Evolutionary conservation across 495 filamentous ascomycete genomes (phyloP).

Genomic region (Penicillium salamii): DNA sequence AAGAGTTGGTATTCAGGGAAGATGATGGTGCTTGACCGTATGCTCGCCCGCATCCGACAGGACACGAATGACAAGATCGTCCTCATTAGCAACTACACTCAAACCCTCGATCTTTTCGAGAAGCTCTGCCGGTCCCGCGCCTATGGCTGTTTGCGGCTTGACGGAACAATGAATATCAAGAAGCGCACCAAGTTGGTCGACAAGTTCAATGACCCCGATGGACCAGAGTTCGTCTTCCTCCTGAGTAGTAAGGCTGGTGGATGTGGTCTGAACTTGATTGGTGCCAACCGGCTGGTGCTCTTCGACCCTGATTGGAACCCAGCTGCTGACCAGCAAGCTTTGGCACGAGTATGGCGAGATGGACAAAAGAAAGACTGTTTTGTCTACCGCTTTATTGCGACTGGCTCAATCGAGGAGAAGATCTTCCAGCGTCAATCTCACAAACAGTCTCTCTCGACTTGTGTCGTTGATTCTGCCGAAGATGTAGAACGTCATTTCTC

Average conservation of each 20-base stretch:
- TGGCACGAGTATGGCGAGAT: constrained; percentile 97
- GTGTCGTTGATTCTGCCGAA: constrained; percentile 95
- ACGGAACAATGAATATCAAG: constrained; percentile 95
- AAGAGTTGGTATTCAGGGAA: constrained; percentile 98
- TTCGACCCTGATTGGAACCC: constrained; percentile 99
- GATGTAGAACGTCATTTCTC: constrained; percentile 97
- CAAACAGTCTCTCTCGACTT: constrained; percentile 94
- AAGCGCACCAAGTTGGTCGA: constrained; percentile 97
- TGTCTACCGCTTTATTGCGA: constrained; percentile 97
- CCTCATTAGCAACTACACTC: constrained; percentile 96
- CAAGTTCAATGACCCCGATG: constrained; percentile 95
- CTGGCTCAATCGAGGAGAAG: constrained; percentile 98
- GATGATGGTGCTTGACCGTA: constrained; percentile 96
- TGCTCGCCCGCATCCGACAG: constrained; percentile 93
- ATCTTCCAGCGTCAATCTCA: constrained; percentile 98
- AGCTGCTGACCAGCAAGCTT: constrained; percentile 94
- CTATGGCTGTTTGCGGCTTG: constrained; percentile 85
- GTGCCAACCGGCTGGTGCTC: constrained; percentile 92
- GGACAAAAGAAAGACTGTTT: constrained; percentile 99
- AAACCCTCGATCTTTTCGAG: constrained; percentile 94
- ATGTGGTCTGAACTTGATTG: constrained; percentile 95
- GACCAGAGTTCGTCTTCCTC: constrained; percentile 88
- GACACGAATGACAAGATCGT: constrained; percentile 99
- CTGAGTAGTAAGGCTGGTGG: constrained; percentile 96
- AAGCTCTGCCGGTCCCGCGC: constrained; percentile 78